Base-by-base conservation (phyloP, 805 yeast species). In the Lipomyces yamadae region DNA sequence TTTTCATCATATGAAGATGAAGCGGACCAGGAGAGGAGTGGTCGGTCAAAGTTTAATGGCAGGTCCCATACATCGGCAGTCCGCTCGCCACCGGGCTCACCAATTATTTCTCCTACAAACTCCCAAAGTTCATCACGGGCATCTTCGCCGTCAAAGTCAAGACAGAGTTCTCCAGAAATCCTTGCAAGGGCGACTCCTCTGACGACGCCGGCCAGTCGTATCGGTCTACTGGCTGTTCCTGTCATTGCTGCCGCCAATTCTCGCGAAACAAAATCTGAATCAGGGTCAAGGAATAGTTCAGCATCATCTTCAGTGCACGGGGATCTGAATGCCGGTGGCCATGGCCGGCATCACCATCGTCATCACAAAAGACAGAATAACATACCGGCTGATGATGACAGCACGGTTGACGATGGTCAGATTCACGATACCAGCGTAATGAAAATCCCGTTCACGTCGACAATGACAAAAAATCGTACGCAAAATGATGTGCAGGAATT, bases 111-210 rank as follows among this genome's bases (percentile, higher is more conserved):
- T 4, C 48, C 24, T 42, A 42, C 48, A n/a, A 18, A 15, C 2
- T 42, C 48, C 13, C 55, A 34, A 1, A n/a, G 58, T 32, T 29
- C 29, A 53, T 32, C 59, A 15, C 53, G 64, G 7, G 45, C 64
- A 32, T 45, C 64, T 6, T 61, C 64, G 29, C 64, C 64, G 10
- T 29, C n/a, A 0, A 61, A 61, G 53, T 53, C 55, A 24, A 56
- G 56, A 7, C 35, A 45, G 15, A 45, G 35, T 7, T 56, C 60
- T 5, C 60, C 64, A 8, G 29, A 29, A 10, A 29, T 15, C 0
- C n/a, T n/a, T 4, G 48, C 24, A 7, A 42, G 18, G n/a, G 6
- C 11, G 11, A 10, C 33, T n/a, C 55, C 55, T 11, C 30, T 11
- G 33, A 52, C 15, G 13, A 0, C 55, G 2, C 15, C 55, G 7